Conservation (phyloP, 192 early-diverging fungal genomes). For the Linnemannia schmuckeri region DNA sequence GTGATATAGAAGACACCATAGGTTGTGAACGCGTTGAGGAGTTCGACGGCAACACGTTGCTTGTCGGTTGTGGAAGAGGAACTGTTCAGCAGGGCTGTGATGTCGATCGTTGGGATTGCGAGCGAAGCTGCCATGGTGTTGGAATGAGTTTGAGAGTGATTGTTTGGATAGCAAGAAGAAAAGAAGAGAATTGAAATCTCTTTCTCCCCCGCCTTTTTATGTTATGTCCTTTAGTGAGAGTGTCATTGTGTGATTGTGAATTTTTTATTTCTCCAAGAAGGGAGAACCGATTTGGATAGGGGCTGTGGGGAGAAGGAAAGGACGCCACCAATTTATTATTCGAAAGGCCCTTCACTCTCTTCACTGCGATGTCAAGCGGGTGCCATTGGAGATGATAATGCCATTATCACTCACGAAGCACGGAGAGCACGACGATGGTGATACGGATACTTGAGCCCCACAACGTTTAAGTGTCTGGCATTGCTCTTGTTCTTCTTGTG, state of each 20-base stretch:
- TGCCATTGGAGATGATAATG: neutral
- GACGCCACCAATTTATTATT: neutral
- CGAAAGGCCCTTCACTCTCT: neutral
- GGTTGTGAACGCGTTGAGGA: constrained; percentile 40
- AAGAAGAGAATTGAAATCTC: neutral
- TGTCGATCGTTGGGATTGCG: constrained; percentile 42
- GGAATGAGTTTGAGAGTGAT: neutral
- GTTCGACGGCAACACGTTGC: constrained; percentile 26
- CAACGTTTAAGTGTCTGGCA: neutral
- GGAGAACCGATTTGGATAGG: neutral
- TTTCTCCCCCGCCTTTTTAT: neutral
- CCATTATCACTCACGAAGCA: neutral
- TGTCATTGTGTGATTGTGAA: neutral
- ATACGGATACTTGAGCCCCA: neutral
- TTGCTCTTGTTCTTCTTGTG: neutral
- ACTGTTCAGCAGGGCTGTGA: constrained; percentile 28
- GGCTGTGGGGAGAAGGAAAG: neutral
- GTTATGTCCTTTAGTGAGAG: neutral
- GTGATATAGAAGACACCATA: constrained; percentile 60
- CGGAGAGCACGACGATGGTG: neutral
- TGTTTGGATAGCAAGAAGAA: neutral
- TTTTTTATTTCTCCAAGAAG: neutral
- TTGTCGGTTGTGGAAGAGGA: neutral
- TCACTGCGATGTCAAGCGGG: neutral
- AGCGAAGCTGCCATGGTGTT: constrained; percentile 12